Conservation (phyloP, 2,329 filamentous ascomycete genomes). For the Stagonosporopsis tanaceti region DNA sequence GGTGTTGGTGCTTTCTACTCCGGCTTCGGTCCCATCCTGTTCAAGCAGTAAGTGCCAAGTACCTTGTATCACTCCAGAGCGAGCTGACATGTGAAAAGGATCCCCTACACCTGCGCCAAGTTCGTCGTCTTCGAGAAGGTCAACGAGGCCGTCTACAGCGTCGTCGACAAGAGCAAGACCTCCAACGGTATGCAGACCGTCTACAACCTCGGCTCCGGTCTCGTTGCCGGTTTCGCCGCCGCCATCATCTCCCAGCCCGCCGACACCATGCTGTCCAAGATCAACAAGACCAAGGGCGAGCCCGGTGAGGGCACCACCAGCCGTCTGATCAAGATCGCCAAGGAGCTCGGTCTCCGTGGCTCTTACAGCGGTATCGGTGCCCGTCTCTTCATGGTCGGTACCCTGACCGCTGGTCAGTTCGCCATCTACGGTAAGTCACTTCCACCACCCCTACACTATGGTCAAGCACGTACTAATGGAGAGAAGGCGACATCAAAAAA, state of each 20-base stretch:
- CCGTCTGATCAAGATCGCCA: conserved; percentile 86
- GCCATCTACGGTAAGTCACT: conserved; percentile 75
- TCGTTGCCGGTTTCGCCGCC: conserved; percentile 86
- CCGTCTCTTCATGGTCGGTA: conserved; percentile 74
- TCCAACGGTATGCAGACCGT: conserved; percentile 75
- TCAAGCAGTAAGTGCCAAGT: conserved; percentile 50
- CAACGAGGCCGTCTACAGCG: conserved; percentile 73
- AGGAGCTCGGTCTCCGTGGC: conserved; percentile 82
- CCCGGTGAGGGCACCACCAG: conserved; percentile 84
- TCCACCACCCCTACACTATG: neutral
- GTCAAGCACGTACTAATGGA: neutral
- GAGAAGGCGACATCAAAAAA: conserved; percentile 67
- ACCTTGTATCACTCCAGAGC: neutral
- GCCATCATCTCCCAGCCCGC: conserved; percentile 88
- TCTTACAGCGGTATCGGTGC: conserved; percentile 84
- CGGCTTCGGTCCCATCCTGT: conserved; percentile 73
- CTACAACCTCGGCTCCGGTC: conserved; percentile 85
- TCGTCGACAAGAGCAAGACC: conserved; percentile 73
- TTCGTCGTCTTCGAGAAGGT: conserved; percentile 95
- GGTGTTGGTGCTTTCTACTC: conserved; percentile 88
- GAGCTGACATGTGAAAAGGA: conserved; percentile 59
- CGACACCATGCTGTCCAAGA: conserved; percentile 94
- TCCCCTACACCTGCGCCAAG: conserved; percentile 94
- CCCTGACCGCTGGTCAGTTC: conserved; percentile 71
- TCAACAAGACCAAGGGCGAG: conserved; percentile 92